These are phyloP conservation scores for Curvularia lunata DNA, from an alignment of 2,329 filamentous ascomycete genomes.

Conservation along the genomic window DNA sequence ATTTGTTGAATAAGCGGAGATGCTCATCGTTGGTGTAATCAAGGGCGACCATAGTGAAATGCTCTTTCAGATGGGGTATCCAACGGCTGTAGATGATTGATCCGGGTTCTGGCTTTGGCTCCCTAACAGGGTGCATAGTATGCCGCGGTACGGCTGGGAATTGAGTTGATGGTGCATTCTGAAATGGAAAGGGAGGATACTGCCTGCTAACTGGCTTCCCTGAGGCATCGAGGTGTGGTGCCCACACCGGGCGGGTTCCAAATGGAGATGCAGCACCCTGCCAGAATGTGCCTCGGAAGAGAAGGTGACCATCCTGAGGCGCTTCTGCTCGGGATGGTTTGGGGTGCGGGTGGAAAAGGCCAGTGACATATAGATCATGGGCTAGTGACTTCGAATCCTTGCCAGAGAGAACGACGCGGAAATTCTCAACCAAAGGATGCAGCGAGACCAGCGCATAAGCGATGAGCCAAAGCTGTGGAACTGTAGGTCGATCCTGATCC, in stretches of 20 bases:
- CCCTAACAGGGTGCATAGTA: slow-evolving; percentile 72
- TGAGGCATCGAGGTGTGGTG: slow-evolving; percentile 41
- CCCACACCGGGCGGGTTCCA: slow-evolving; percentile 51
- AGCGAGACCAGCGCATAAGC: slow-evolving; percentile 55
- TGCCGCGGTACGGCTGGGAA: slow-evolving; percentile 59
- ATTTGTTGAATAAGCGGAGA: slow-evolving; percentile 73
- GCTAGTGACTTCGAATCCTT: slow-evolving; percentile 46
- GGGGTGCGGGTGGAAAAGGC: slow-evolving; percentile 54
- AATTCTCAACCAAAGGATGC: slow-evolving; percentile 54
- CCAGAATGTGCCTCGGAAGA: slow-evolving; percentile 59
- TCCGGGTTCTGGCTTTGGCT: slow-evolving; percentile 73
- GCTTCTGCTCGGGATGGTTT: slow-evolving; percentile 43
- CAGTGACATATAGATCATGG: slow-evolving; percentile 51
- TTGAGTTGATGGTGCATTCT: slow-evolving; percentile 56
- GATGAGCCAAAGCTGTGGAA: slow-evolving; percentile 57
- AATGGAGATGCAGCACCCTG: slow-evolving; percentile 54
- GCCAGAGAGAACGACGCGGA: slow-evolving; percentile 53
- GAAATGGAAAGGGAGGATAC: slow-evolving; percentile 53
- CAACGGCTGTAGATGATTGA: slow-evolving; percentile 78
- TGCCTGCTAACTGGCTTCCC: slow-evolving; percentile 49
- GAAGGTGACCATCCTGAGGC: slow-evolving; percentile 52
- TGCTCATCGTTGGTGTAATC: slow-evolving; percentile 70
- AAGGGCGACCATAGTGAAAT: slow-evolving; percentile 77
- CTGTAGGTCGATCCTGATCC: slow-evolving; percentile 49
- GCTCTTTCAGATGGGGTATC: slow-evolving; percentile 76